phyloP scores from a whole-genome alignment of 345 rosid species.

The Populus pruinosa region DNA sequence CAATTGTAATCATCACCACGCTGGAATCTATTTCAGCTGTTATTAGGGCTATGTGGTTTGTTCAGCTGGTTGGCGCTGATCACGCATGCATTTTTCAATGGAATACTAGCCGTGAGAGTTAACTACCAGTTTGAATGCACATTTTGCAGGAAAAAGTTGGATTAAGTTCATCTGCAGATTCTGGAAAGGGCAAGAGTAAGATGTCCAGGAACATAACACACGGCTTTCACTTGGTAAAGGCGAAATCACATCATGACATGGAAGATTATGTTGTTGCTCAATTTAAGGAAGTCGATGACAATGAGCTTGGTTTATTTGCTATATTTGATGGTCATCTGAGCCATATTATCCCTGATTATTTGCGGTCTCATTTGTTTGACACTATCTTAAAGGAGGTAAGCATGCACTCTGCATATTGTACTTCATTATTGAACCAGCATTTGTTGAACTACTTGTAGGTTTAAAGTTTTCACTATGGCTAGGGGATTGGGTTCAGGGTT shows the following conservation, averaged over 20 bases:
- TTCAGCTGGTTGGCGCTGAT: background rate
- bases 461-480: background rate
- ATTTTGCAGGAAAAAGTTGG: conserved; percentile 65
- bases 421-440: background rate
- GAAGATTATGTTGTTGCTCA: conserved; percentile 79
- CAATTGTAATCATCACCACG: background rate
- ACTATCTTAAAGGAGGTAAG: conserved; percentile 78
- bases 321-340: conserved; percentile 91
- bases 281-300: conserved; percentile 65
- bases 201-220: conserved; percentile 66
- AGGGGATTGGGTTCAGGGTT: background rate
- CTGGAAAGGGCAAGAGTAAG: conserved; percentile 93
- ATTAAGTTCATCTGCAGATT: conserved; percentile 59
- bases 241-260: conserved; percentile 69
- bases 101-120: background rate
- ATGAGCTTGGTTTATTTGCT: conserved; percentile 89
- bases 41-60: background rate
- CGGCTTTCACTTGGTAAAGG: conserved; percentile 83
- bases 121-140: background rate
- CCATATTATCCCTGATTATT: conserved; percentile 70
- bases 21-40: background rate
- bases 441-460: background rate
- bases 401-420: background rate
- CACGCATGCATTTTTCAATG: background rate
- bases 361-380: conserved; percentile 67